Evolutionary conservation across 805 yeast genomes (phyloP).

Genomic region (Cyberlindnera veronae): DNA sequence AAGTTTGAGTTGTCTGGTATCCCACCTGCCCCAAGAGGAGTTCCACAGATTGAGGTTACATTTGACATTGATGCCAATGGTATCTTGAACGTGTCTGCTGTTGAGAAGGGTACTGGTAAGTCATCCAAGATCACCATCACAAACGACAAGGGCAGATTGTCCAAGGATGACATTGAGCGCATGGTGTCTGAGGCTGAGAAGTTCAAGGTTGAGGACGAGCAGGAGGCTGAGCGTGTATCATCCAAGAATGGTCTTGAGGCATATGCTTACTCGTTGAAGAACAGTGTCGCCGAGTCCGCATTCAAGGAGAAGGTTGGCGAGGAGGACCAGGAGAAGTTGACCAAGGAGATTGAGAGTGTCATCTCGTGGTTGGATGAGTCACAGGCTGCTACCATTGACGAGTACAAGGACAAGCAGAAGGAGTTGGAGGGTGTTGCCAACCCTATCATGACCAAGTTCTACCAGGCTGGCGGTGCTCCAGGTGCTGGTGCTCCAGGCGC

Average conservation of each 20-base stretch:
- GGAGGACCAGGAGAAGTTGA: constrained; percentile 68
- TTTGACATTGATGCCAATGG: constrained; percentile 97
- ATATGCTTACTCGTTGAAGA: constrained; percentile 91
- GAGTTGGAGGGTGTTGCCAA: constrained; percentile 94
- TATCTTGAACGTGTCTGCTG: constrained; percentile 93
- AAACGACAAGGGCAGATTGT: constrained; percentile 98
- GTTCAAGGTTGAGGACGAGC: constrained; percentile 95
- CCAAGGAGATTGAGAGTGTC: constrained; percentile 80
- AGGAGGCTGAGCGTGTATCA: constrained; percentile 87
- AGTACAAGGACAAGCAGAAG: constrained; percentile 90
- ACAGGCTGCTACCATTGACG: constrained; percentile 90
- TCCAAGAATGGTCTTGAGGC: constrained; percentile 97
- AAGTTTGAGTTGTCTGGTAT: constrained; percentile 95
- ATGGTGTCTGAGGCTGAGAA: constrained; percentile 98
- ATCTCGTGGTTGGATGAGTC: constrained; percentile 90
- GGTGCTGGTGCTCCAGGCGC: constrained; percentile 54
- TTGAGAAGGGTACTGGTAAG: constrained; percentile 99
- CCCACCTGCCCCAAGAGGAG: constrained; percentile 99
- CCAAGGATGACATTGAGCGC: constrained; percentile 96
- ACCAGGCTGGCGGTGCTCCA: constrained; percentile 89
- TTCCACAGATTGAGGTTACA: constrained; percentile 96
- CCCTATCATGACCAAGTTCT: constrained; percentile 96
- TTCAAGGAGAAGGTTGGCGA: constrained; percentile 77
- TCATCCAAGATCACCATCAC: constrained; percentile 95
- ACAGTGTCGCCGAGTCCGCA: constrained; percentile 64